These are phyloP conservation scores for Henckelia pumila DNA, from an alignment of 257 asterid species.

Conservation along the genomic window DNA sequence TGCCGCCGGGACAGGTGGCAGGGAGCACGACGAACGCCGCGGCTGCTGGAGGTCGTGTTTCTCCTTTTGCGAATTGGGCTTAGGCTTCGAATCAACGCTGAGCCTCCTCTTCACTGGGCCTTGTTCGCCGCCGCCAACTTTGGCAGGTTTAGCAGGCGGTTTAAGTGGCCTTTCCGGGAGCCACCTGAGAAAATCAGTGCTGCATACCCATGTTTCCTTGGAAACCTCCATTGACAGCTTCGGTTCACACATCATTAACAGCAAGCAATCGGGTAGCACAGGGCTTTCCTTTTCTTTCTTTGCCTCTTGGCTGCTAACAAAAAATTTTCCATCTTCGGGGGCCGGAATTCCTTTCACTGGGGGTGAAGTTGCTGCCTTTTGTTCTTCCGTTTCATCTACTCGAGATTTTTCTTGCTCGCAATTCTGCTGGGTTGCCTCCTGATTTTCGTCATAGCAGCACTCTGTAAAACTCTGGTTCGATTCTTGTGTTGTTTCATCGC, in stretches of 20 bases:
- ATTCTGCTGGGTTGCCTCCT: not conserved
- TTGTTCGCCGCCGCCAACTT: slow-evolving; percentile 19
- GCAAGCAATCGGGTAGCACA: slow-evolving; percentile 74
- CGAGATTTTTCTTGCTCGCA: slow-evolving; percentile 10
- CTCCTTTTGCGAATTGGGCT: slow-evolving; percentile 4
- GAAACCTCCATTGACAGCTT: slow-evolving; percentile 97
- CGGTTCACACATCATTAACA: slow-evolving; percentile 96
- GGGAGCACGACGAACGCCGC: slow-evolving; percentile 65
- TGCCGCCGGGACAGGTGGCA: slow-evolving; percentile 51
- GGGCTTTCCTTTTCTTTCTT: slow-evolving; percentile 25
- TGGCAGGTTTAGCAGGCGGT: slow-evolving; percentile 17
- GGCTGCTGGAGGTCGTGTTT: slow-evolving; percentile 39
- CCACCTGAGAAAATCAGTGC: slow-evolving; percentile 77
- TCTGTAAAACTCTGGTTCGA: slow-evolving; percentile 8
- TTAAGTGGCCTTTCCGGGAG: slow-evolving; percentile 64
- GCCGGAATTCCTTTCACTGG: slow-evolving; percentile 21
- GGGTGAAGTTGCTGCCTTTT: slow-evolving; percentile 19
- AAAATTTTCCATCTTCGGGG: slow-evolving; percentile 2
- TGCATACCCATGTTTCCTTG: slow-evolving; percentile 96
- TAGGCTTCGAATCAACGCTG: slow-evolving; percentile 30
- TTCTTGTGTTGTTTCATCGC: slow-evolving; percentile 22
- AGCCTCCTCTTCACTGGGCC: slow-evolving; percentile 32
- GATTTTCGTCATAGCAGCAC: slow-evolving; percentile 18
- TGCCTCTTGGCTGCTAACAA: slow-evolving; percentile 12
- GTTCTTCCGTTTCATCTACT: slow-evolving; percentile 16